Percentiles rank a stretch among this genome's conserved stretches.
These are phyloP conservation scores for Colletotrichum limetticola DNA, from an alignment of 2,329 filamentous ascomycete species.

Conservation along the genomic window DNA sequence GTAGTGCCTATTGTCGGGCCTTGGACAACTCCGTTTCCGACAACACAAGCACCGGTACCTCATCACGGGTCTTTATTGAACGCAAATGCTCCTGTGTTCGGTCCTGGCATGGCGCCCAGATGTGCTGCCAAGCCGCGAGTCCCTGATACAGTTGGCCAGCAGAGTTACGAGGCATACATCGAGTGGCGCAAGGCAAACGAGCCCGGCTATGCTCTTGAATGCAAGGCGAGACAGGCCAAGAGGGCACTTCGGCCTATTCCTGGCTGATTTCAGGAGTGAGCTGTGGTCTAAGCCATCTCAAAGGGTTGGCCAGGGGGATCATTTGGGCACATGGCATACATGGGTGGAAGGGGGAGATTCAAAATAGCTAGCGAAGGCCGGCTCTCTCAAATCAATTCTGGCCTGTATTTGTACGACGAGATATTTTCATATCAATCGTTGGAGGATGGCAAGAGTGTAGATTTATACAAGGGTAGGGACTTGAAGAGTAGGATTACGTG, in stretches of 20 bases:
- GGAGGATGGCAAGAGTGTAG: background rate
- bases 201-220: constrained; percentile 58
- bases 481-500: background rate
- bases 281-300: background rate
- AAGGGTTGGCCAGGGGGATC: background rate
- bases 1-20: background rate
- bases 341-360: background rate
- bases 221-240: constrained; percentile 47
- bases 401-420: background rate
- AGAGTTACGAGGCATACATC: constrained; percentile 59
- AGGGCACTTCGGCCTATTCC: constrained; percentile 6
- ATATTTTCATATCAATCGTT: constrained; percentile 2
- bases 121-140: constrained; percentile 52
- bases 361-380: background rate
- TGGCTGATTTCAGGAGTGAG: background rate
- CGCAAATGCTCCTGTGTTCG: background rate
- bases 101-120: constrained; percentile 12
- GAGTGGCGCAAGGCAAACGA: constrained; percentile 61
- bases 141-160: constrained; percentile 54
- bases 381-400: background rate
- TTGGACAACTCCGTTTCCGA: background rate
- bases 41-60: background rate
- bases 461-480: background rate
- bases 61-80: background rate
- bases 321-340: background rate